These are phyloP conservation scores for Phytophthora gonapodyides DNA, from an alignment of 352 stramenopile species.

Conservation along the genomic window DNA sequence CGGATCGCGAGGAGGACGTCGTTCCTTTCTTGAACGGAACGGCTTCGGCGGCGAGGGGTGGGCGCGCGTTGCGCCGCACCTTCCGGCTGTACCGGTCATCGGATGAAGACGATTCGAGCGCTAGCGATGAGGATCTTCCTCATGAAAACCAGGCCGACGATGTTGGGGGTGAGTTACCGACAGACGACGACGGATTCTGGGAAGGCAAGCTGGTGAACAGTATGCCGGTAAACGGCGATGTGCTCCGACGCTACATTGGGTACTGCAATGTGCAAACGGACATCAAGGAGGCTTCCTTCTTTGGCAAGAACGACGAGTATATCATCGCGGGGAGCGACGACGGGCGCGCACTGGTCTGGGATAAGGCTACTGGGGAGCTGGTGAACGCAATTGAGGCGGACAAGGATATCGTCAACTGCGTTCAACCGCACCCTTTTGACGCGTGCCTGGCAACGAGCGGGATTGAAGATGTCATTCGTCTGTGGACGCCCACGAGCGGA, in stretches of 20 bases:
- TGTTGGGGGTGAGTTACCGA: constrained; percentile 27
- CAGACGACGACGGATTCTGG: constrained; percentile 60
- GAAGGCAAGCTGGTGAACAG: constrained; percentile 43
- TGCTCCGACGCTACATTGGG: constrained; percentile 77
- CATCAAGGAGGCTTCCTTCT: constrained; percentile 91
- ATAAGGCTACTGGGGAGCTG: constrained; percentile 79
- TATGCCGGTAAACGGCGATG: constrained; percentile 59
- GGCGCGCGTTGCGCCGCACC: constrained; percentile 2
- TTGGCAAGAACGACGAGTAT: constrained; percentile 85
- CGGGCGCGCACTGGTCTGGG: constrained; percentile 84
- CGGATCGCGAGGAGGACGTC: constrained; percentile 51
- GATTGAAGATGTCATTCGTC: constrained; percentile 81
- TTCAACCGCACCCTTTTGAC: constrained; percentile 83
- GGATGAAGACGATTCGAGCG: constrained; percentile 35
- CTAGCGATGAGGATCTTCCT: constrained; percentile 31
- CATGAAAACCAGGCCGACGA: constrained; percentile 20
- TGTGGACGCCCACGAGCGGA: constrained; percentile 70
- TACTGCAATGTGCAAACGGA: constrained; percentile 91
- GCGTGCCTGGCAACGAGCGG: constrained; percentile 81
- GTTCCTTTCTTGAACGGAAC: constrained; percentile 31
- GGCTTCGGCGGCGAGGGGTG: not conserved
- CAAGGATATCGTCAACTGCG: constrained; percentile 89
- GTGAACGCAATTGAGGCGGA: constrained; percentile 85
- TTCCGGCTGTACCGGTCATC: constrained; percentile 29
- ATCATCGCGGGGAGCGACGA: constrained; percentile 90